phyloP scores from a whole-genome alignment of 78 protist genomes.

The Corallochytrium limacisporum region DNA sequence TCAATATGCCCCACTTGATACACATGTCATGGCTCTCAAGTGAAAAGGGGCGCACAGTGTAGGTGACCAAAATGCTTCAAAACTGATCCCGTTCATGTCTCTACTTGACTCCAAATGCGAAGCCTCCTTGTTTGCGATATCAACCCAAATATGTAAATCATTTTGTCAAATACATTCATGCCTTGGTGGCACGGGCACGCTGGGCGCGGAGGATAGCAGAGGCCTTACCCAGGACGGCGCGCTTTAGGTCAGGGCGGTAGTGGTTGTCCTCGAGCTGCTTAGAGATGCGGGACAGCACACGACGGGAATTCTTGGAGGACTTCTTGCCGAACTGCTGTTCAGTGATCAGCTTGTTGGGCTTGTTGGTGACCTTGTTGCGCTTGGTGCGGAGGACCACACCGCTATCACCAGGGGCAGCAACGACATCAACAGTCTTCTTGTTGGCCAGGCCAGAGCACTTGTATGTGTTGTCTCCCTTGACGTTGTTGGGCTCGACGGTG shows the following conservation, averaged over 20 bases:
- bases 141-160: too few relatives aligned
- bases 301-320: background rate
- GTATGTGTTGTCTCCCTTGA: background rate
- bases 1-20: too few relatives aligned
- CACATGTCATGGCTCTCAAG: too few relatives aligned
- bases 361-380: background rate
- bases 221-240: background rate
- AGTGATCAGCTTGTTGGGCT: background rate
- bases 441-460: background rate
- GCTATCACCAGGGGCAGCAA: background rate
- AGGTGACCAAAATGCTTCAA: too few relatives aligned
- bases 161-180: too few relatives aligned
- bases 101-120: too few relatives aligned
- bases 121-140: too few relatives aligned
- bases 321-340: background rate
- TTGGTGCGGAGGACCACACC: background rate
- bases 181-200: too few relatives aligned
- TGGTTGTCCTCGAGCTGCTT: background rate
- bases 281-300: background rate
- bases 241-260: background rate
- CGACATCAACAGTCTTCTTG: background rate
- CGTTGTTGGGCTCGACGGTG: background rate
- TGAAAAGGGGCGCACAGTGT: too few relatives aligned
- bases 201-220: background rate
- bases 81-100: too few relatives aligned